phyloP scores from a whole-genome alignment of 345 rosid species.

The Crucihimalaya himalaica region DNA sequence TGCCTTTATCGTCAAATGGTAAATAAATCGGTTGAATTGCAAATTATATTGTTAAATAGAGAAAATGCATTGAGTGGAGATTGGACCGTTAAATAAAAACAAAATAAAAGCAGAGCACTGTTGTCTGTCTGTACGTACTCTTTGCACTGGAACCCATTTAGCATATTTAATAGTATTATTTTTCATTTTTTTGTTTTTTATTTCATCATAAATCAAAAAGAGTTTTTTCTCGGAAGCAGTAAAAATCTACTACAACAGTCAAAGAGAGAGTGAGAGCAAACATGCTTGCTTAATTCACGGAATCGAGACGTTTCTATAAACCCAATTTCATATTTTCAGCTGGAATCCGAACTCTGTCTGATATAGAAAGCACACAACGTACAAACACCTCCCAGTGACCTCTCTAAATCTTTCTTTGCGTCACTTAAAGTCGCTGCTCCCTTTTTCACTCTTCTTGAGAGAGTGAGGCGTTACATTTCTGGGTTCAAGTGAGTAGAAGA shows the following conservation, averaged over 20 bases:
- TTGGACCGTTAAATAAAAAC: constrained; percentile 37
- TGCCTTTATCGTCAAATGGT: neutral
- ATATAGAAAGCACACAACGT: constrained; percentile 28
- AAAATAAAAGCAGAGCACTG: constrained; percentile 30
- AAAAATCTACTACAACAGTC: constrained; percentile 32
- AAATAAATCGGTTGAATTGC: neutral
- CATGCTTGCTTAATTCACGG: constrained; percentile 38
- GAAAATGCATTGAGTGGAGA: constrained; percentile 24
- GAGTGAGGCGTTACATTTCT: constrained; percentile 31
- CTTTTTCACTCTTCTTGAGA: constrained; percentile 12
- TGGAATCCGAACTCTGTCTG: constrained; percentile 38
- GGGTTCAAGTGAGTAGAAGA: constrained; percentile 5
- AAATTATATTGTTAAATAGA: constrained; percentile 12
- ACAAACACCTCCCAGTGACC: constrained; percentile 5
- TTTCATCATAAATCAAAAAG: neutral
- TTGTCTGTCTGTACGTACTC: constrained; percentile 28
- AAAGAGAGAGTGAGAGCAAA: constrained; percentile 28
- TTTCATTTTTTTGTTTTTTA: neutral
- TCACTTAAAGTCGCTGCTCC: constrained; percentile 1
- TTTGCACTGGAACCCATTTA: constrained; percentile 32
- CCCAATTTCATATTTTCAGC: constrained; percentile 25
- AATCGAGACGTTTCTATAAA: constrained; percentile 40
- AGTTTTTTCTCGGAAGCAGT: constrained; percentile 28
- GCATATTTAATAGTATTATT: neutral
- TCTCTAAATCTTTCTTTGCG: constrained; percentile 16